Percentiles rank a stretch among this genome's conserved stretches.
These are phyloP conservation scores for Calonectria pseudoturangicola DNA, from an alignment of 2,329 filamentous ascomycete species.

Conservation along the genomic window DNA sequence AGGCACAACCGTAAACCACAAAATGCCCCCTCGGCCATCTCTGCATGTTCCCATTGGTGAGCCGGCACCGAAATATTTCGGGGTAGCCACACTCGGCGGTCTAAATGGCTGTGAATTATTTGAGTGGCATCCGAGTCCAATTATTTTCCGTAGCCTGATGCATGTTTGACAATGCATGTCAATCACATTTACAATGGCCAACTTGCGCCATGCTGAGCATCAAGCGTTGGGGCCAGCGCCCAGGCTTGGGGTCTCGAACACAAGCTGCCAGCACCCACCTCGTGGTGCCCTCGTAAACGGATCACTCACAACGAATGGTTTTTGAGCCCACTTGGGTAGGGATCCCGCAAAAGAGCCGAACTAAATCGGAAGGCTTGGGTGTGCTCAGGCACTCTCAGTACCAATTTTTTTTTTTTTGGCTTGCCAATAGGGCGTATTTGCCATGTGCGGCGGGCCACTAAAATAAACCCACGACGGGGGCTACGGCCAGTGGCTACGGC, in stretches of 20 bases:
- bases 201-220: constrained; percentile 18
- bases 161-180: background rate
- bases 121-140: constrained; percentile 5
- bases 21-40: constrained; percentile 1
- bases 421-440: constrained; percentile 31
- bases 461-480: constrained; percentile 34
- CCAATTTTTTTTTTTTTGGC: constrained; percentile 16
- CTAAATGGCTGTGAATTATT: constrained; percentile 5
- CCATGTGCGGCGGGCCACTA: constrained; percentile 34
- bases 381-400: constrained; percentile 24
- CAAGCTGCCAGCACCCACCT: constrained; percentile 25
- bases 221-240: background rate
- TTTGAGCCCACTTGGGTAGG: constrained; percentile 1
- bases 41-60: background rate
- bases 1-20: background rate
- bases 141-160: constrained; percentile 18
- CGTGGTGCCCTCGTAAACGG: constrained; percentile 35
- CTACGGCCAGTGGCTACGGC: constrained; percentile 28
- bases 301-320: constrained; percentile 27
- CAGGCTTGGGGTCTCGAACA: constrained; percentile 38
- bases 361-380: constrained; percentile 17
- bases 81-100: background rate
- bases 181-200: constrained; percentile 23
- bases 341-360: constrained; percentile 14
- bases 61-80: constrained; percentile 21